A percentile compares a stretch with the other conserved stretches of the same genome.
Conservation (phyloP, 805 yeast genomes). For the Cyberlindnera suaveolens region DNA sequence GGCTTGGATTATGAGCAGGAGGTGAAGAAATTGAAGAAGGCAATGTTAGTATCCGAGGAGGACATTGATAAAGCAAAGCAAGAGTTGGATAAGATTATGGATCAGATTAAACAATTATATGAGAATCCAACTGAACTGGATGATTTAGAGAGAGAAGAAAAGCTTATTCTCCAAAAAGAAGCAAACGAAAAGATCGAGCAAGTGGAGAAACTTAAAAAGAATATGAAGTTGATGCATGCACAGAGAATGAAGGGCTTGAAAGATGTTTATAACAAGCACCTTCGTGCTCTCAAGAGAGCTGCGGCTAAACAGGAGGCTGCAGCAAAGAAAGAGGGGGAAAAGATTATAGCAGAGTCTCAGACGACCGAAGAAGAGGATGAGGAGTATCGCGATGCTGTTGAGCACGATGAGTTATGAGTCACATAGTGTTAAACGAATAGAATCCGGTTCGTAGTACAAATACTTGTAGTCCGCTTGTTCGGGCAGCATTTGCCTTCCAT, state of each 20-base stretch:
- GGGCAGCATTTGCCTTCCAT: no score
- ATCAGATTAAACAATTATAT: conserved; percentile 23
- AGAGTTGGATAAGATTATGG: conserved; percentile 24
- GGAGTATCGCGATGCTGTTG: neutral
- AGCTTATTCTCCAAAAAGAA: conserved; percentile 25
- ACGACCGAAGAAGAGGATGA: neutral
- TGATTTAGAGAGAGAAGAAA: conserved; percentile 24
- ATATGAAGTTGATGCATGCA: conserved; percentile 18
- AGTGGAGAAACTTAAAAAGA: conserved; percentile 25
- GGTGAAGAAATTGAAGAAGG: conserved; percentile 29
- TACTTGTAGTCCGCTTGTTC: no score
- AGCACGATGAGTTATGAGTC: conserved; percentile 12
- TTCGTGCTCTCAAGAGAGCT: conserved; percentile 19
- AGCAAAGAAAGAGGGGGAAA: neutral
- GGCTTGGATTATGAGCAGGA: conserved; percentile 49
- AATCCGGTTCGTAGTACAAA: no score
- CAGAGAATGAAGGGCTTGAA: conserved; percentile 28
- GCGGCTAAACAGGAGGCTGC: conserved; percentile 7
- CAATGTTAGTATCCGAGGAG: neutral
- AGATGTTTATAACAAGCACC: conserved; percentile 6
- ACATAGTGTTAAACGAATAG: neutral
- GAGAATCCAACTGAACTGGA: conserved; percentile 16
- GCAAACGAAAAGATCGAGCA: conserved; percentile 21
- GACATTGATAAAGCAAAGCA: conserved; percentile 24
- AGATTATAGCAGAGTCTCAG: conserved; percentile 2